phyloP scores from a whole-genome alignment of 768 basidiomycete genomes.

The Ramaria sp. region DNA sequence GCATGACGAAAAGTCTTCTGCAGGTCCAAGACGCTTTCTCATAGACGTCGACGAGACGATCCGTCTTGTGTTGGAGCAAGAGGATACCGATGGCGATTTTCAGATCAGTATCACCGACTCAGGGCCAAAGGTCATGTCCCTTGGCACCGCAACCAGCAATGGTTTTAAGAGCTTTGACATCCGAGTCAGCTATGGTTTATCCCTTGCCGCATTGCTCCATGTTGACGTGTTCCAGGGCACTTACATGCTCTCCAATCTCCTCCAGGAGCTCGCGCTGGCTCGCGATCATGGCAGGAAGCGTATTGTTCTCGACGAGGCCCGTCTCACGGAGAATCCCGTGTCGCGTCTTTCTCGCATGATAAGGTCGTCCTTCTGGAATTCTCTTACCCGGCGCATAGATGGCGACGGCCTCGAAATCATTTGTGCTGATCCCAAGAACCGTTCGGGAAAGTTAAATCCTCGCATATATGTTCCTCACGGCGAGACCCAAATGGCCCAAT shows the following conservation, averaged over 20 bases:
- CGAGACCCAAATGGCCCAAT: conserved; percentile 90
- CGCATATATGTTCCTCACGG: conserved; percentile 92
- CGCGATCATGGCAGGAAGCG: conserved; percentile 91
- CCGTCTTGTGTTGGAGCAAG: conserved; percentile 90
- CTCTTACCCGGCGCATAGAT: conserved; percentile 91
- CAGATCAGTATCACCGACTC: conserved; percentile 95
- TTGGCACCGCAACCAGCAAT: conserved; percentile 95
- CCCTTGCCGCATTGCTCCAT: not conserved
- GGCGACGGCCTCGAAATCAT: conserved; percentile 96
- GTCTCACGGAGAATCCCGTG: conserved; percentile 94
- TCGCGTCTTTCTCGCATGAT: conserved; percentile 97
- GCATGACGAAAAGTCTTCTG: conserved; percentile 77
- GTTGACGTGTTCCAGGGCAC: conserved; percentile 52
- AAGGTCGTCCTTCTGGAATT: conserved; percentile 96
- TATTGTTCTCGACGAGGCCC: conserved; percentile 98
- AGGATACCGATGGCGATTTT: conserved; percentile 95
- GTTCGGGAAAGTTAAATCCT: conserved; percentile 80
- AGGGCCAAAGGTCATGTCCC: conserved; percentile 90
- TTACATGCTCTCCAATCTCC: conserved; percentile 98
- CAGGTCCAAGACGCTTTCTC: conserved; percentile 79
- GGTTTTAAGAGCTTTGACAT: conserved; percentile 98
- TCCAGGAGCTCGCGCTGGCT: conserved; percentile 97
- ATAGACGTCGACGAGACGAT: conserved; percentile 99
- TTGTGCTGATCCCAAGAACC: conserved; percentile 96
- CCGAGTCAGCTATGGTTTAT: conserved; percentile 36